Conservation (phyloP, 441 rosid genomes). For the Corymbia citriodora region DNA sequence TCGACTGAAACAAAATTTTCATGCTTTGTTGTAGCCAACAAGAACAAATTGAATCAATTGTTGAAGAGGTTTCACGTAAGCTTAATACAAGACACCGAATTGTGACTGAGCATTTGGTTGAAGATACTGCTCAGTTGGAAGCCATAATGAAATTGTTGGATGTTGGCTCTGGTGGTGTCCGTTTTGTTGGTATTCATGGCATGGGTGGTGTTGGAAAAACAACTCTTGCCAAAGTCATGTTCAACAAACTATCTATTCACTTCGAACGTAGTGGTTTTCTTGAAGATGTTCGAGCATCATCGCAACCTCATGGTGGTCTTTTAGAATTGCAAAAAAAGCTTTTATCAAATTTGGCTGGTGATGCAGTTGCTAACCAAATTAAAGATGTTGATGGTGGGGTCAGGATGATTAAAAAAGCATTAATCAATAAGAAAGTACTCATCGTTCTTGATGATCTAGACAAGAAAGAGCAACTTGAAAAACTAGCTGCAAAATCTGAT, state of each 20-base stretch:
- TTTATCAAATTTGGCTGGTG: background rate
- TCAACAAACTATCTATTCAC: background rate
- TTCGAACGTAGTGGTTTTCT: background rate
- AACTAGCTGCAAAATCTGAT: background rate
- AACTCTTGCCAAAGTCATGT: background rate
- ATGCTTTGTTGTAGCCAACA: background rate
- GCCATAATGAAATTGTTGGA: background rate
- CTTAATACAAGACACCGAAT: background rate
- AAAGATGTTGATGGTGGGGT: background rate
- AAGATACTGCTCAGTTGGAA: background rate
- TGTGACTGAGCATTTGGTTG: background rate
- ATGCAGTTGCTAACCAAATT: background rate
- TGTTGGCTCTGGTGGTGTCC: background rate
- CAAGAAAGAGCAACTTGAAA: background rate
- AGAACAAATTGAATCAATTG: background rate
- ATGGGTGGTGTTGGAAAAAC: background rate
- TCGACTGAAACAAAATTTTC: background rate
- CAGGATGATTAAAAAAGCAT: fast-evolving
- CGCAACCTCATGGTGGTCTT: background rate
- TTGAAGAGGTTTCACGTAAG: background rate
- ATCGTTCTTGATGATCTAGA: background rate
- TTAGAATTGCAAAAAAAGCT: background rate
- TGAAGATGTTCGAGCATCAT: background rate
- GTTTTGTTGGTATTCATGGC: background rate
- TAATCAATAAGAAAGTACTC: background rate